Evolutionary conservation across 192 early-diverging fungal species (phyloP), one percentile per base, ranked within the genome.

Genomic region (Coemansia sp.): DNA sequence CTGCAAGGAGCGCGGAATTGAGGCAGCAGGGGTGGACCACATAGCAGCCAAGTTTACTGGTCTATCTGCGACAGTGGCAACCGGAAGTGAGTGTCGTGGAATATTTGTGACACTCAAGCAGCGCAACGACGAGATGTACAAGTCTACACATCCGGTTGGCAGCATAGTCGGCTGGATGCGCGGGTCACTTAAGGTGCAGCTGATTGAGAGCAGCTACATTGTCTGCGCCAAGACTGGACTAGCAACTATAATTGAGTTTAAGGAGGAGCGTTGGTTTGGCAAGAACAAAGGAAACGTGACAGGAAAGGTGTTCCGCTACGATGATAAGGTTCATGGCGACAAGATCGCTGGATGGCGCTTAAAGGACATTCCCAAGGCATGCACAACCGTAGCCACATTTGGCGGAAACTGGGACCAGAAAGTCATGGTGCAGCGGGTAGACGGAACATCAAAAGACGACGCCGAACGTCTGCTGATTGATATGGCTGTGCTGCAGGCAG

Each of bases 201-300:
- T 91, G 53, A 64, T 76, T 61, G 91, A 90, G 42, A 66, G 23
- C 59, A 86, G 84, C 67, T 73, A 84, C 50, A 82, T 92, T 36
- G 82, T 84, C 5, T 92, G 91, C 68, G 77, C 81, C 7, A 79
- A 88, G 56, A 86, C 87, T 24, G 82, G 82, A 22, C 70, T 92
- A 53, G 85, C 85, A 27, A 73, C 85, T 32, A 71, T 90, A 19
- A 59, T 91, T 29, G 82, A 85, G 68, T 92, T 90, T 72, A 92
- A 91, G 68, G 88, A 90, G 59, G 91, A 91, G 78, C 80, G 85
- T 66, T 90, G 83, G 83, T 87, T 92, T 70, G 86, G 86, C 22
- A 86, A 87, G 54, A 77, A 83, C 32, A 87, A 85, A 65, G 88
- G 89, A 54, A 86, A 84, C n/a, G 75, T 92, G 6, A 75, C 85